Base-by-base conservation (phyloP, 345 rosid species). In the Linum usitatissimum region DNA sequence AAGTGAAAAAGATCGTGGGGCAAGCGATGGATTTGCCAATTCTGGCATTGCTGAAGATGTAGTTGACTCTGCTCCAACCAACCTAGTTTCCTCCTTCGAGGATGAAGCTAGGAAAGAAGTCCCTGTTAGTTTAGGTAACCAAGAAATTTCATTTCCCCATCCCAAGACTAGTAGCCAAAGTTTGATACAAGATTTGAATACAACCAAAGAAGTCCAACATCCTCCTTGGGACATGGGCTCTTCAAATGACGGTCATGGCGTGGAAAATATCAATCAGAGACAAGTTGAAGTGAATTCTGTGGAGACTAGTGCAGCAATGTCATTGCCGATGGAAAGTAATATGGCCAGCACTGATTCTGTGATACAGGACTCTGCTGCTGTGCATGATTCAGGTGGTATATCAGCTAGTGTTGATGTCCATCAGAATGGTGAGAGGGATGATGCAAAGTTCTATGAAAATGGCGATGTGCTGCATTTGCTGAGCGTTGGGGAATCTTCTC, bases 181-280 rank as follows among this genome's bases (percentile, higher is more conserved):
- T 51, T 48, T 73, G 62, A 63, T 64, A 69, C 76, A 59, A 70
- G 77, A 74, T 71, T 75, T 76, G 49, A 70, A 60, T 67, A 62
- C 55, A 45, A 42, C 19, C 9, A 64, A 62, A 62, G 67, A 57
- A 66, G 55, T 69, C 62, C 68, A 74, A 40, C 64, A 42, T 20
- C 68, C 63, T n/a, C 75, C 71, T 67, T 73, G 71, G 63, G 72
- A 70, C 66, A 65, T 69, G 53, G 70, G 55, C 67, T 64, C 74
- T 71, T 76, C 82, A 21, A 70, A 65, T 62, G 72, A 70, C 70
- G 63, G 67, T 61, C 39, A 39, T 18, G 30, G n/a, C 65, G 53
- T 71, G 15, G 75, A 69, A 34, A 75, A 68, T 30, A 40, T 57
- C 61, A 79, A 70, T 69, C 78, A 73, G 64, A 80, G 59, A 61